Percentiles rank a stretch among this genome's conserved stretches.
Conservation (phyloP, 2,329 filamentous ascomycete genomes). For the Hypoxylon sp. region DNA sequence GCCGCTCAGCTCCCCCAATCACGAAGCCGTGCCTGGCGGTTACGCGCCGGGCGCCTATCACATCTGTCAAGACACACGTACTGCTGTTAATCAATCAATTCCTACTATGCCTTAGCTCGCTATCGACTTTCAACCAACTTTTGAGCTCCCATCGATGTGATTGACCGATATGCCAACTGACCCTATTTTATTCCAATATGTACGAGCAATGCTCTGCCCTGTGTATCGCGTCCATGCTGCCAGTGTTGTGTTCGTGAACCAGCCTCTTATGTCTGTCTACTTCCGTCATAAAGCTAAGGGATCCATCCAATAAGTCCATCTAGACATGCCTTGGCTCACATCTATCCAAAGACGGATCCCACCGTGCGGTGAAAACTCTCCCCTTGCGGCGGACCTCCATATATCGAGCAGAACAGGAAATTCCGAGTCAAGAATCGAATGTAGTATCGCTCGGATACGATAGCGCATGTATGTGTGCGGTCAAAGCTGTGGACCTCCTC, state of each 20-base stretch:
- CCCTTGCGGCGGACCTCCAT: conserved; percentile 26
- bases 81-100: conserved; percentile 23
- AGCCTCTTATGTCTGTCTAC: conserved; percentile 34
- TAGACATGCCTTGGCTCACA: conserved; percentile 35
- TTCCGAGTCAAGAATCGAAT: conserved; percentile 33
- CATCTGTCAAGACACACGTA: not conserved
- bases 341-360: conserved; percentile 33
- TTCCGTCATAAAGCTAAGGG: conserved; percentile 20
- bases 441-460: conserved; percentile 26
- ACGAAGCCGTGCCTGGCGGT: conserved; percentile 35
- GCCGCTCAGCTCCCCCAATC: conserved; percentile 9
- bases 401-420: conserved; percentile 32
- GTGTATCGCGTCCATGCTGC: conserved; percentile 9
- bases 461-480: conserved; percentile 35
- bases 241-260: conserved; percentile 17
- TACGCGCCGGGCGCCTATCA: conserved; percentile 11
- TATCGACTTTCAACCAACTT: conserved; percentile 16
- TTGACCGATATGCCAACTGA: conserved; percentile 15
- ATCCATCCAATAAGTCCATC: conserved; percentile 33
- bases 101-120: conserved; percentile 21
- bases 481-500: conserved; percentile 34
- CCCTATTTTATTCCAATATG: conserved; percentile 28
- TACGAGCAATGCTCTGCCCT: conserved; percentile 28
- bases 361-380: conserved; percentile 11
- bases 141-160: conserved; percentile 10